Percentiles rank a stretch among this genome's conserved stretches.
Conservation (phyloP, 495 filamentous ascomycete genomes). For the Polyplosphaeria fusca region DNA sequence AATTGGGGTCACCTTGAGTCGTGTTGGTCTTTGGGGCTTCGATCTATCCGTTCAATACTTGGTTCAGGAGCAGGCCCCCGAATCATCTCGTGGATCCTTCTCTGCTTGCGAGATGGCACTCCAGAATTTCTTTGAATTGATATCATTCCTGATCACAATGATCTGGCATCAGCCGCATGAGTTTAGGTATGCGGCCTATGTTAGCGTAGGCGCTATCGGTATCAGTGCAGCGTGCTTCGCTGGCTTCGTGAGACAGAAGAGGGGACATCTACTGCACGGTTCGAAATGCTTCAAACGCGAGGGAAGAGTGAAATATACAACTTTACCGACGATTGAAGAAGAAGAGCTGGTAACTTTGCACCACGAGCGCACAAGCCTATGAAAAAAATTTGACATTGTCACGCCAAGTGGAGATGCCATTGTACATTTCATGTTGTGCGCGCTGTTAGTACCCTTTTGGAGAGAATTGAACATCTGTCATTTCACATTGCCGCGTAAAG, state of each 20-base stretch:
- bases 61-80: constrained; percentile 55
- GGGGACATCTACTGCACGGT: constrained; percentile 62
- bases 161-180: constrained; percentile 54
- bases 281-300: constrained; percentile 22
- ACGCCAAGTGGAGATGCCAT: too few relatives aligned
- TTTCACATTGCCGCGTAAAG: too few relatives aligned
- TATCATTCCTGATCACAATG: constrained; percentile 60
- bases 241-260: constrained; percentile 52
- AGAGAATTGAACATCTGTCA: too few relatives aligned
- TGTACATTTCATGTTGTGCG: too few relatives aligned
- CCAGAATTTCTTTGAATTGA: constrained; percentile 65
- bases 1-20: constrained; percentile 53
- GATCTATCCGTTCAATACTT: constrained; percentile 64
- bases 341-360: too few relatives aligned
- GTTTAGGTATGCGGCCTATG: constrained; percentile 59
- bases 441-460: too few relatives aligned
- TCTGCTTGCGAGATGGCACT: constrained; percentile 59
- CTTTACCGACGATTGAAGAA: constrained; percentile 15
- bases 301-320: constrained; percentile 2
- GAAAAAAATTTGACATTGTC: too few relatives aligned
- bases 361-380: too few relatives aligned
- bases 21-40: constrained; percentile 66
- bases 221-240: constrained; percentile 54
- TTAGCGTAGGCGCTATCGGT: constrained; percentile 53
- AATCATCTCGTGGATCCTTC: constrained; percentile 53